Conservation (phyloP, 495 filamentous ascomycete species). For the Penicillium goetzii region DNA sequence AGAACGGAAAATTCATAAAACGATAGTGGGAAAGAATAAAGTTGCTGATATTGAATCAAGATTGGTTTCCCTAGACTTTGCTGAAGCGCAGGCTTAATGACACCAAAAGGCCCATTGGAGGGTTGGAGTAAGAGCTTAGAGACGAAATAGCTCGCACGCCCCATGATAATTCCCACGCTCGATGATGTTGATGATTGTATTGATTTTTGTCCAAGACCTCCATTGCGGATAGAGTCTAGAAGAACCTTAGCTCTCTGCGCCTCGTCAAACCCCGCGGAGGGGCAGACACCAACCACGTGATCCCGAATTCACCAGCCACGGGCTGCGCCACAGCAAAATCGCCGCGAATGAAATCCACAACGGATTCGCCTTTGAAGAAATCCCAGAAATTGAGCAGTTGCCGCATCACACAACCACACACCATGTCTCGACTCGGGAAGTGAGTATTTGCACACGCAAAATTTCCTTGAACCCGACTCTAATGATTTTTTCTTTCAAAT, state of each 20-base stretch:
- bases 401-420: conserved; percentile 38
- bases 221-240: neutral
- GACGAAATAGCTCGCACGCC: no score
- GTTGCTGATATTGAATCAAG: no score
- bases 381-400: conserved; percentile 50
- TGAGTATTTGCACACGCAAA: conserved; percentile 31
- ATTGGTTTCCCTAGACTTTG: no score
- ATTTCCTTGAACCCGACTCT: conserved; percentile 12
- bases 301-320: conserved; percentile 36
- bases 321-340: conserved; percentile 42
- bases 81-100: no score
- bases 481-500: conserved; percentile 27
- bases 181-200: no score
- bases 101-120: no score
- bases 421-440: conserved; percentile 55
- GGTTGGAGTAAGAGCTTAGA: no score
- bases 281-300: conserved; percentile 33
- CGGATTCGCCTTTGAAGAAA: conserved; percentile 50
- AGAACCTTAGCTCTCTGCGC: neutral
- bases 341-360: conserved; percentile 55
- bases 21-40: no score
- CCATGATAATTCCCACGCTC: no score
- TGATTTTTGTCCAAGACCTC: no score
- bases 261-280: conserved; percentile 7
- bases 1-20: no score